Evolutionary conservation across 371 early-diverging fungal genomes (phyloP), one percentile per base, ranked within the genome.

Genomic region (Furculomyces boomerangus): DNA sequence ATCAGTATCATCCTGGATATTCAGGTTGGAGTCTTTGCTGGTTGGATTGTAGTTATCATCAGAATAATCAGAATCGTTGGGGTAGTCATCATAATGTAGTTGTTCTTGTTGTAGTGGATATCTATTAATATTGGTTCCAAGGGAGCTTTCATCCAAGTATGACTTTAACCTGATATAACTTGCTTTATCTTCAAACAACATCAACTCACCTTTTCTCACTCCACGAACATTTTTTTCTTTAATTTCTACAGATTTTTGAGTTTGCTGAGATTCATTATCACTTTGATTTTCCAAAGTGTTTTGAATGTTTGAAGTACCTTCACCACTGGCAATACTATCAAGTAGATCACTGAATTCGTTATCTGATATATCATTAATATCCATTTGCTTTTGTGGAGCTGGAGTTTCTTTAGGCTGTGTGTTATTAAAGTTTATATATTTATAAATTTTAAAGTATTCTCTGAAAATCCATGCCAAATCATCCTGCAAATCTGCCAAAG

Each of bases 391-490:
- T n/a, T n/a, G n/a, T n/a, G n/a, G n/a, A n/a, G n/a, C n/a, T n/a
- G n/a, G n/a, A n/a, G n/a, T n/a, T n/a, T n/a, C n/a, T n/a, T n/a
- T n/a, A n/a, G n/a, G n/a, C n/a, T n/a, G n/a, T n/a, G n/a, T n/a
- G n/a, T 7, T 7, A 13, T 10, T 16, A 20, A 13, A 5, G 22
- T 20, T 20, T 8, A n/a, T 22, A 43, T 43, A 43, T 8, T 3
- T 43, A 20, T 28, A 3, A 10, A 24, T 5, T 51, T 32, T 61
- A 24, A 58, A 39, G 29, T 66, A 66, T 62, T 65, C 60, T 16
- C 66, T 58, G 54, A 66, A 66, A 25, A 66, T 66, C 57, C 59
- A 66, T 7, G 61, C 55, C 0, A 55, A 55, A 20, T 64, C 46
- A 24, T 66, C 66, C 16, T 61, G 55, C 48, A 61, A 52, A 49